phyloP scores from a whole-genome alignment of 768 basidiomycete species.

The Dentipellis sp. region DNA sequence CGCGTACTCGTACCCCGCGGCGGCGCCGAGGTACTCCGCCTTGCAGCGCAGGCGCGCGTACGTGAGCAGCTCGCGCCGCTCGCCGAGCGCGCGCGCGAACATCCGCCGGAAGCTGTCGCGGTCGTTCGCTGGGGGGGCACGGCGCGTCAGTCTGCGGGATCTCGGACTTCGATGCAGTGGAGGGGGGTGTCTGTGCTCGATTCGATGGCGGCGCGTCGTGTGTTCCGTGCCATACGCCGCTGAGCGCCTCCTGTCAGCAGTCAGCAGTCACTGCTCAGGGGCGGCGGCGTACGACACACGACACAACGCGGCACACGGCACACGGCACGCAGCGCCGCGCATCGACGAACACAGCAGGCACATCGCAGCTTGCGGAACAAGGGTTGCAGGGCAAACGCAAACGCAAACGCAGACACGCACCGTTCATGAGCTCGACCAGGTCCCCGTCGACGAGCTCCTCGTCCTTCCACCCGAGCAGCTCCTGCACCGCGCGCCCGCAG shows the following conservation, averaged over 20 bases:
- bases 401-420: slow-evolving; percentile 29
- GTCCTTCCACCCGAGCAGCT: slow-evolving; percentile 72
- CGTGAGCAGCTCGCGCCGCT: slow-evolving; percentile 40
- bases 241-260: no score
- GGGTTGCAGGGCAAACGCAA: slow-evolving; percentile 10
- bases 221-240: no score
- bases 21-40: slow-evolving; percentile 20
- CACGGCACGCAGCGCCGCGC: no score
- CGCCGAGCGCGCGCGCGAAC: slow-evolving; percentile 47
- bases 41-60: slow-evolving; percentile 55
- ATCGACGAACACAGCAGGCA: no score
- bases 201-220: no score
- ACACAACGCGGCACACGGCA: no score
- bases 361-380: not conserved
- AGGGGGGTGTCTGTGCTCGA: no score
- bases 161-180: not conserved
- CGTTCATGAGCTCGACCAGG: slow-evolving; percentile 53
- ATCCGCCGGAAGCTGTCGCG: slow-evolving; percentile 31
- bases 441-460: slow-evolving; percentile 63
- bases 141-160: not conserved
- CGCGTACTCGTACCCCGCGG: slow-evolving; percentile 10
- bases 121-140: slow-evolving; percentile 45
- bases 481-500: slow-evolving; percentile 57
- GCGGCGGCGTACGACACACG: no score
- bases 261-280: no score